phyloP scores from a whole-genome alignment of 75 land plant species.

The Cunninghamia lanceolata region DNA sequence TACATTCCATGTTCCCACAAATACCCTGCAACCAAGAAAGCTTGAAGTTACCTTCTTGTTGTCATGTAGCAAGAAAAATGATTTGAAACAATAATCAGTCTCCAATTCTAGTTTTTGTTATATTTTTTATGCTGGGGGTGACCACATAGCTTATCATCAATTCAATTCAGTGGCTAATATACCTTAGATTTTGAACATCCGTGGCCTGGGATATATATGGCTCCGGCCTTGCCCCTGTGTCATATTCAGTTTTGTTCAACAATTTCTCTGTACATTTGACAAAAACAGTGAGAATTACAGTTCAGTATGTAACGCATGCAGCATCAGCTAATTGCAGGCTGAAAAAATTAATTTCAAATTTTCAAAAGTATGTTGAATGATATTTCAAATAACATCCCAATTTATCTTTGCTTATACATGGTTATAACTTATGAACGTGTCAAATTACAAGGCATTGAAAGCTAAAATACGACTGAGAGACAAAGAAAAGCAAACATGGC shows the following conservation, averaged over 20 bases:
- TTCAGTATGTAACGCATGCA: neutral
- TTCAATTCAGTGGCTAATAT: neutral
- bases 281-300: neutral
- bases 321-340: neutral
- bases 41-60: neutral
- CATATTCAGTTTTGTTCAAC: neutral
- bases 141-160: neutral
- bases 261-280: neutral
- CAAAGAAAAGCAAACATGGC: neutral
- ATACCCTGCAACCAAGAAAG: slow-evolving; percentile 14
- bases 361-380: neutral
- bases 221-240: neutral
- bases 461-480: neutral
- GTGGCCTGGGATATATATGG: neutral
- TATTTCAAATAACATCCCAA: neutral
- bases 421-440: too few relatives aligned
- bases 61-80: neutral
- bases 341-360: too few relatives aligned
- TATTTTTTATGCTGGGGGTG: neutral
- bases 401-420: neutral
- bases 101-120: neutral
- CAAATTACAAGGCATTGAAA: neutral
- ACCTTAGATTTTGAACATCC: neutral
- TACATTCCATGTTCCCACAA: slow-evolving; percentile 45
- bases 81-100: neutral